Percentiles rank a stretch among this genome's conserved stretches.
phyloP scores from a whole-genome alignment of 345 rosid genomes.

The Arabidopsis arenosa region DNA sequence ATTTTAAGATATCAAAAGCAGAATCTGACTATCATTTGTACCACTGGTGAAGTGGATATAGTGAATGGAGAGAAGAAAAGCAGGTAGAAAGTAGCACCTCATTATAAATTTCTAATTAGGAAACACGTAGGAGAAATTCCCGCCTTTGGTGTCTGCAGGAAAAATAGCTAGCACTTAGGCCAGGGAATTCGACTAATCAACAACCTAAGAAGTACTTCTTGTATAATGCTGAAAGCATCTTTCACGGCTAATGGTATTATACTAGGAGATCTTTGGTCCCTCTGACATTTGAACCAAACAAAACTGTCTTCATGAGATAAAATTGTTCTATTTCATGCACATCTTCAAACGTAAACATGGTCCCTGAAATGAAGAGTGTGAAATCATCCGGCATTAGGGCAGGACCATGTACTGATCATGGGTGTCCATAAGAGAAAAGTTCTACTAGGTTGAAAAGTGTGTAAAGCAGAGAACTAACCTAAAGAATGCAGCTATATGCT shows the following conservation, averaged over 20 bases:
- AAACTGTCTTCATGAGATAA: constrained; percentile 26
- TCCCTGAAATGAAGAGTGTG: background rate
- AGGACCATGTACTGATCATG: constrained; percentile 9
- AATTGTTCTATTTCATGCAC: constrained; percentile 5
- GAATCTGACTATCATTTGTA: too few species aligned
- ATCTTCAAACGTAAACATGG: constrained; percentile 16
- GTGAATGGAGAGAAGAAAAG: too few species aligned
- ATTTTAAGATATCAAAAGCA: too few species aligned
- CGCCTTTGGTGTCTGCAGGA: constrained; percentile 76
- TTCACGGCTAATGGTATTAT: constrained; percentile 94
- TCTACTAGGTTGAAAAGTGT: background rate
- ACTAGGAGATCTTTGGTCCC: constrained; percentile 99
- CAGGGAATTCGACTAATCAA: constrained; percentile 17
- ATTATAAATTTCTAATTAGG: constrained; percentile 64
- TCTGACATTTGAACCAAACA: constrained; percentile 62
- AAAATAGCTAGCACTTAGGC: constrained; percentile 22
- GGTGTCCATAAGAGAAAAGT: constrained; percentile 5
- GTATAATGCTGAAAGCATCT: constrained; percentile 95
- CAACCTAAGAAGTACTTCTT: constrained; percentile 70
- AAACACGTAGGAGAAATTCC: constrained; percentile 95
- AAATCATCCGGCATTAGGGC: background rate
- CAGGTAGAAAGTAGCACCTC: too few species aligned
- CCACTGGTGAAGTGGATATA: too few species aligned
- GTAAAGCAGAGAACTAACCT: constrained; percentile 10
- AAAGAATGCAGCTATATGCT: background rate